Base-by-base conservation (phyloP, 768 basidiomycete genomes). In the Ramaria rubella region DNA sequence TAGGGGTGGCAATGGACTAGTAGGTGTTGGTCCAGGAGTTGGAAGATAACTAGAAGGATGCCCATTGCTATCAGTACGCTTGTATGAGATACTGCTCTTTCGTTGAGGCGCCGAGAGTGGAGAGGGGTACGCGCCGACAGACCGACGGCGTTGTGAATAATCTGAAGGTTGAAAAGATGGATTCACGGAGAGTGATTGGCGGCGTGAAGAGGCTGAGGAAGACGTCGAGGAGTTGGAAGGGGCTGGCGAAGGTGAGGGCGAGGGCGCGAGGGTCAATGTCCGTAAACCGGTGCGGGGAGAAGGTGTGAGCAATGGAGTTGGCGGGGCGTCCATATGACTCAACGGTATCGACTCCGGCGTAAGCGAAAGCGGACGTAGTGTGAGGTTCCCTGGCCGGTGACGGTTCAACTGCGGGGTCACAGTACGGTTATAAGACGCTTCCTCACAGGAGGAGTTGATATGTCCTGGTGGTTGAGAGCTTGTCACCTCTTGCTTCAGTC, bases 41-140 rank as follows among this genome's bases (percentile, higher is more conserved):
- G 86, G 86, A 14, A 88, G 72, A 27, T 79, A 79, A 12, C 75
- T 67, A 42, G 71, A 65, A 34, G 73, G 72, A 30, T 72, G 69
- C 21, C 63, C 61, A 26, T 63, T 54, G 26, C 57, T 24, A 53
- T 21, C 43, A 34, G 45, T 24, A 29, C 73, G 68, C 63, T 82
- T 85, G 74, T 91, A 91, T 1, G 82, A 82, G 52, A 91, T 89
- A 69, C 86, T 88, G 69, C 87, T 87, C 43, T 83, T 77, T 43
- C 80, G 74, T 48, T 65, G 69, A 30, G 71, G 66, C 58, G 51
- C 12, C 36, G 72, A 72, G 45, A 62, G 60, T 7, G 74, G 70
- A 14, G 72, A 72, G 17, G 67, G 61, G 21, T 14, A 33, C 55
- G 63, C 15, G 69, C 62, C 1, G 69, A 62, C 1, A 64, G 52